Conservation (phyloP, 2,329 filamentous ascomycete genomes). For the Colletotrichum trifolii region DNA sequence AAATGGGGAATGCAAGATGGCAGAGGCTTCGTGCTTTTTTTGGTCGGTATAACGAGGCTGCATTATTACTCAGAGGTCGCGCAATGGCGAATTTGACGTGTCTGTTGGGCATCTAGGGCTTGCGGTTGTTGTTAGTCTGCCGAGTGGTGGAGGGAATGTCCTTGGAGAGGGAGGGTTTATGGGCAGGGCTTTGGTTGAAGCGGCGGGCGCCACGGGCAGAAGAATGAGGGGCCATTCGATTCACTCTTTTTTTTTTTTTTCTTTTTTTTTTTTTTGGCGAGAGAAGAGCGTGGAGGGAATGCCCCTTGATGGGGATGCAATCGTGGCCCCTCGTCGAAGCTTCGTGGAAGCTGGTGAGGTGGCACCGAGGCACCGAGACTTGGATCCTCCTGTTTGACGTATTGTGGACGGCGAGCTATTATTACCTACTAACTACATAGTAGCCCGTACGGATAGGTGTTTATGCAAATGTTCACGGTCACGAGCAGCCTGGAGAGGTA, state of each 20-base stretch:
- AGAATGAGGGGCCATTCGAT: no score
- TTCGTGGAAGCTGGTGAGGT: conserved; percentile 2
- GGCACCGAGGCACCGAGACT: conserved; percentile 3
- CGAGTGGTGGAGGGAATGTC: not conserved
- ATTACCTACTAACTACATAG: not conserved
- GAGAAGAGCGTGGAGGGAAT: not conserved
- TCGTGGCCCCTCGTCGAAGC: not conserved
- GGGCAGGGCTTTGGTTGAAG: not conserved
- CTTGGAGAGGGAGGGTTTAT: conserved; percentile 4
- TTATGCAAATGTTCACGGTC: no score
- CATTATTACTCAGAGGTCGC: conserved; percentile 9
- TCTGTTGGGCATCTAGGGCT: not conserved
- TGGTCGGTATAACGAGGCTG: not conserved
- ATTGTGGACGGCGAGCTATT: not conserved
- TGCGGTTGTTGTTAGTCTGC: not conserved
- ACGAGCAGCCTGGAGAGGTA: no score
- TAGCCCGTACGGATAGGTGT: not conserved
- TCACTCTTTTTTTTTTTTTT: no score
- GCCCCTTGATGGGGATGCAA: not conserved
- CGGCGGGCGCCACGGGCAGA: no score
- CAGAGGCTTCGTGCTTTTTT: no score
- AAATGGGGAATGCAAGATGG: not conserved
- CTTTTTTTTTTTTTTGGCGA: not conserved
- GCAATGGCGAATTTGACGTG: not conserved
- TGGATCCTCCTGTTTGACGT: conserved; percentile 1